Conservation (phyloP, 2,329 filamentous ascomycete genomes). For the Clonostachys byssicola region DNA sequence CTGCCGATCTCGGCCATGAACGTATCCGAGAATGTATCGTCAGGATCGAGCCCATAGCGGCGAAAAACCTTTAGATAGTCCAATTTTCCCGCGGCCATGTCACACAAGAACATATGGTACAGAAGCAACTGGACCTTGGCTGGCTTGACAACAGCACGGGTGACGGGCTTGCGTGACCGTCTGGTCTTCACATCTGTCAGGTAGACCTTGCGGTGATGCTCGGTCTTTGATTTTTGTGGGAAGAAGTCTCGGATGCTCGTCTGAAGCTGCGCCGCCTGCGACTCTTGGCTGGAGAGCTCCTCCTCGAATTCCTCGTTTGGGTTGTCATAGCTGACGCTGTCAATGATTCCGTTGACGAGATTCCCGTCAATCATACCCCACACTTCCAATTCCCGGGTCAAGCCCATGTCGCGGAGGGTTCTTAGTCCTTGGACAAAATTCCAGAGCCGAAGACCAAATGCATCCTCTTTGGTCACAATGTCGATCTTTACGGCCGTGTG, state of each 20-base stretch:
- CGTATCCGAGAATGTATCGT: constrained; percentile 67
- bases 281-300: constrained; percentile 36
- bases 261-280: constrained; percentile 20
- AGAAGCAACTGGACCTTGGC: constrained; percentile 85
- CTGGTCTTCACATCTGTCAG: constrained; percentile 89
- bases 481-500: constrained; percentile 73
- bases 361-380: constrained; percentile 83
- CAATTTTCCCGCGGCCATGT: constrained; percentile 67
- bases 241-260: constrained; percentile 36
- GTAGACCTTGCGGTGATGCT: constrained; percentile 46
- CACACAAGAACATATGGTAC: constrained; percentile 80
- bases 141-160: constrained; percentile 65
- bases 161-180: constrained; percentile 58
- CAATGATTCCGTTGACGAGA: constrained; percentile 85
- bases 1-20: constrained; percentile 74
- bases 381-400: constrained; percentile 74
- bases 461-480: constrained; percentile 72
- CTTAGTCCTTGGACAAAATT: constrained; percentile 85
- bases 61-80: constrained; percentile 65
- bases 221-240: constrained; percentile 10
- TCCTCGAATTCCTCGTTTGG: constrained; percentile 69
- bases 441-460: constrained; percentile 80
- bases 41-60: constrained; percentile 66
- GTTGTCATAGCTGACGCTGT: constrained; percentile 74
- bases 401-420: constrained; percentile 64